phyloP scores from a whole-genome alignment of 2,329 filamentous ascomycete genomes.

The Xylariaceae sp. region DNA sequence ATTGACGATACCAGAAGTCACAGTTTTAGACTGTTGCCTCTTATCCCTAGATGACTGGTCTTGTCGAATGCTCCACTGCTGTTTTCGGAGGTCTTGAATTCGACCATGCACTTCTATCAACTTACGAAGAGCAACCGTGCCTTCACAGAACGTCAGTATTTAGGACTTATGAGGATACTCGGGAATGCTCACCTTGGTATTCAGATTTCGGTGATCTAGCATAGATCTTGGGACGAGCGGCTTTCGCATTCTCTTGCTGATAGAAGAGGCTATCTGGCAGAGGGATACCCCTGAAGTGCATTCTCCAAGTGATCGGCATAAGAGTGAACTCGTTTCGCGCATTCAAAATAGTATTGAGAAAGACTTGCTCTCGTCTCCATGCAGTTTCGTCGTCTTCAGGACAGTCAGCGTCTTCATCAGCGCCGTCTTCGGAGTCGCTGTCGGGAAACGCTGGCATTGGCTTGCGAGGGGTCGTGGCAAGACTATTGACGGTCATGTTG shows the following conservation, averaged over 20 bases:
- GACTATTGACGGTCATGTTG: background rate
- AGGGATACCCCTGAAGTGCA: constrained; percentile 32
- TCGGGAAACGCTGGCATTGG: background rate
- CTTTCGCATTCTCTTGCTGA: constrained; percentile 21
- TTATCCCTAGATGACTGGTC: constrained; percentile 1
- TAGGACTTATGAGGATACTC: background rate
- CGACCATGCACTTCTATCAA: constrained; percentile 27
- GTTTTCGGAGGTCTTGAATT: constrained; percentile 24
- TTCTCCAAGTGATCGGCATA: constrained; percentile 32
- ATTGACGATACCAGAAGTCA: constrained; percentile 20
- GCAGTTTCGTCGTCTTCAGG: constrained; percentile 17
- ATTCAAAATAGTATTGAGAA: constrained; percentile 29
- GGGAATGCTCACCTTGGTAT: constrained; percentile 27
- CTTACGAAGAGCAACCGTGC: constrained; percentile 25
- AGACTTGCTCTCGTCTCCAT: constrained; percentile 30
- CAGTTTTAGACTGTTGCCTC: constrained; percentile 2
- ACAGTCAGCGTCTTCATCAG: constrained; percentile 2
- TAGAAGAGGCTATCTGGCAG: constrained; percentile 32
- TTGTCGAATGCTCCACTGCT: constrained; percentile 11
- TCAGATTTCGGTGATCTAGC: constrained; percentile 26
- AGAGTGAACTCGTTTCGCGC: constrained; percentile 29
- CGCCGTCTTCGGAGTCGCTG: background rate
- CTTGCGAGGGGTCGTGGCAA: background rate
- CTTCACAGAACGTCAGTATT: constrained; percentile 16
- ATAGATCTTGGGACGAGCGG: constrained; percentile 31